Evolutionary conservation across 2,329 filamentous ascomycete species (phyloP).

Genomic region (Fusarium xyrophilum): DNA sequence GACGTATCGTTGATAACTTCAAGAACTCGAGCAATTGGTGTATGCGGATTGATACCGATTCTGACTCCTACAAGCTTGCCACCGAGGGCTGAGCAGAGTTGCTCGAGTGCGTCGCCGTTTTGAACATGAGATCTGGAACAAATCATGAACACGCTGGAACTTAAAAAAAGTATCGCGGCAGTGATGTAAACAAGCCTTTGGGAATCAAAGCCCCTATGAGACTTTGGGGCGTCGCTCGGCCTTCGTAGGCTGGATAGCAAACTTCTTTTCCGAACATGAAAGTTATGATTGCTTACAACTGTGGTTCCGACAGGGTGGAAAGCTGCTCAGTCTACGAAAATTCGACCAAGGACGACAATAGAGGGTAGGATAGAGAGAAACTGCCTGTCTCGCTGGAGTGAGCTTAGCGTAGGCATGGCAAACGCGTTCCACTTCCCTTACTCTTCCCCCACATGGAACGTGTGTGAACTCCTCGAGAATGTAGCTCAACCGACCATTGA

Average conservation of each 20-base stretch:
- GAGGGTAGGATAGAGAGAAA: neutral
- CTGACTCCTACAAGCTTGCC: conserved; percentile 53
- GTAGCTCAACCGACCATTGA: no score
- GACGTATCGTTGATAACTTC: conserved; percentile 53
- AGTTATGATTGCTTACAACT: neutral
- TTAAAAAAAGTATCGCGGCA: neutral
- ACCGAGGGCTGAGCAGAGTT: conserved; percentile 51
- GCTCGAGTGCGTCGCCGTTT: conserved; percentile 48
- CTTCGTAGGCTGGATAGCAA: neutral
- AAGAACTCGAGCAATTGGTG: conserved; percentile 59
- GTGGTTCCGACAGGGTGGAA: rapidly evolving
- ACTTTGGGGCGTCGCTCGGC: neutral
- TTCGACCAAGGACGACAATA: neutral
- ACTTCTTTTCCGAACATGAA: conserved; percentile 10
- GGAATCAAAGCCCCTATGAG: conserved; percentile 16
- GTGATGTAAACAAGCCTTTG: conserved; percentile 5
- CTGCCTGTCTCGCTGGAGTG: neutral
- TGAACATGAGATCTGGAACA: conserved; percentile 55
- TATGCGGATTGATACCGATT: conserved; percentile 61
- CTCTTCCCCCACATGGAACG: neutral
- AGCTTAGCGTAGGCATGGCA: neutral
- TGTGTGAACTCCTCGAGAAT: no score
- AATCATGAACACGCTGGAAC: neutral
- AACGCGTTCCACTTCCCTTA: neutral
- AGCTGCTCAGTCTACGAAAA: no score